Evolutionary conservation across 768 basidiomycete species (phyloP).

Genomic region (Podaxis rugospora): DNA sequence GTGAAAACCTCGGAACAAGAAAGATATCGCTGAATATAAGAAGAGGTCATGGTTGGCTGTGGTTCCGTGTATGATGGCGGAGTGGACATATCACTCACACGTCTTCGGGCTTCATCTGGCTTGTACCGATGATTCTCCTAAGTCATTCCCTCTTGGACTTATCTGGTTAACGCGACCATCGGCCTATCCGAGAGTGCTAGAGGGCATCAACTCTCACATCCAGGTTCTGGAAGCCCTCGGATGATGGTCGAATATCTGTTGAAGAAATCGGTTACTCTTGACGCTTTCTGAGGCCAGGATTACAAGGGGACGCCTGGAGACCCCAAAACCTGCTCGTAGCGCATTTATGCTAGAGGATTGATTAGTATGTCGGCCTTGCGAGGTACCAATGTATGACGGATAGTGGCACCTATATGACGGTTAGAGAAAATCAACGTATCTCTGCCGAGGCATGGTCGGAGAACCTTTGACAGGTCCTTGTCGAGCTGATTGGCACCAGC

Average conservation of each 20-base stretch:
- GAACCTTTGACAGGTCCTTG: background rate
- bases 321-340: too few species aligned
- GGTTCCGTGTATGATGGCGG: background rate
- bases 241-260: background rate
- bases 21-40: background rate
- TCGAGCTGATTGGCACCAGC: background rate
- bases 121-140: background rate
- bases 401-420: too few species aligned
- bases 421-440: too few species aligned
- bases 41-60: background rate
- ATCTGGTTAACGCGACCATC: background rate
- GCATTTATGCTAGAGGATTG: too few species aligned
- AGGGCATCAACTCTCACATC: background rate
- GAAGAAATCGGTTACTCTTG: background rate
- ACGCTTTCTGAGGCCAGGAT: background rate
- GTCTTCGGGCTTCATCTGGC: background rate
- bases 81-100: background rate
- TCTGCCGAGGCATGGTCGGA: too few species aligned
- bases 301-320: background rate
- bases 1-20: background rate
- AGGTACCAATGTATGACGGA: too few species aligned
- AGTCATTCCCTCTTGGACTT: background rate
- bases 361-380: too few species aligned
- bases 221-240: background rate
- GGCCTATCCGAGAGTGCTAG: background rate